phyloP scores from a whole-genome alignment of 768 basidiomycete genomes.

The Phallus indusiatus region DNA sequence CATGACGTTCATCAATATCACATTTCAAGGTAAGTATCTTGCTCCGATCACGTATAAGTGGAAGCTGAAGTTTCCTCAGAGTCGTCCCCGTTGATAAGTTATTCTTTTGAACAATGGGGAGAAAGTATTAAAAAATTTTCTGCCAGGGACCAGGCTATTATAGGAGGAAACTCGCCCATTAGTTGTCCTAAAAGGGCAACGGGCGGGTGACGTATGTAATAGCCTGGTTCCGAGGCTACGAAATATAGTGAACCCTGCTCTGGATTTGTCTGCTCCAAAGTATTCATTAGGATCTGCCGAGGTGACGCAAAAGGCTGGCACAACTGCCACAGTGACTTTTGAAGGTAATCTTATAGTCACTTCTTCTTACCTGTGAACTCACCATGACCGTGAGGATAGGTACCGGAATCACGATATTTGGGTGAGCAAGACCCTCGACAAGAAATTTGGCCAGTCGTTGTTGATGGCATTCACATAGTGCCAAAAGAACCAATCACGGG shows the following conservation, averaged over 20 bases:
- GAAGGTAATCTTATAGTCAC: not conserved
- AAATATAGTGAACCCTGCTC: not conserved
- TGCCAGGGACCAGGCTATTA: no score
- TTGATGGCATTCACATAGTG: not conserved
- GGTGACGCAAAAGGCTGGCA: not conserved
- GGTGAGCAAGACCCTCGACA: not conserved
- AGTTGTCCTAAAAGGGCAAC: no score
- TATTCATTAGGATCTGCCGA: not conserved
- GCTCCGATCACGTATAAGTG: not conserved
- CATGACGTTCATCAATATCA: conserved; percentile 6
- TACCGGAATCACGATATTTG: not conserved
- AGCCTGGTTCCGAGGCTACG: not conserved
- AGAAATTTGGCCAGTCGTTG: no score
- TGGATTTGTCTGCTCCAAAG: not conserved
- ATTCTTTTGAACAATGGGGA: not conserved
- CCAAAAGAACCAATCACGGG: not conserved
- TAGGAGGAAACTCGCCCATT: no score
- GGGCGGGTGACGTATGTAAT: no score
- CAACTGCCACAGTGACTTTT: not conserved
- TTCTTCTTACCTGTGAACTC: no score
- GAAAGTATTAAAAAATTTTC: not conserved
- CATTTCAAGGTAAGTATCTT: not conserved
- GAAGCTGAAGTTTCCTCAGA: not conserved
- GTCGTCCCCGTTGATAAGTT: conserved; percentile 1
- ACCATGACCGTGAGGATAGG: not conserved